A percentile compares a stretch with the other conserved stretches of the same genome.
Conservation (phyloP, 768 basidiomycete species). For the Asterophora parasitica region DNA sequence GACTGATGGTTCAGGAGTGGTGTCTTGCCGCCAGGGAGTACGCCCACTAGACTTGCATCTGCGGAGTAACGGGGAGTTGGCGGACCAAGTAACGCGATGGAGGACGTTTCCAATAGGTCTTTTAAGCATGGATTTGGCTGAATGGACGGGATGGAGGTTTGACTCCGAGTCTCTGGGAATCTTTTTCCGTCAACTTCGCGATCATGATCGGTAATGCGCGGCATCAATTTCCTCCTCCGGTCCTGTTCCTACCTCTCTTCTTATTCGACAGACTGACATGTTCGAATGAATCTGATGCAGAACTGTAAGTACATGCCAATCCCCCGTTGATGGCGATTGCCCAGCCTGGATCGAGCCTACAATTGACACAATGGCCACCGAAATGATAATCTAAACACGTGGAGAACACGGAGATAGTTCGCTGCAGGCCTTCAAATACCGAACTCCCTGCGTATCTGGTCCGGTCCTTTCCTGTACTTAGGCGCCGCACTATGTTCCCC, state of each 20-base stretch:
- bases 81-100: conserved; percentile 2
- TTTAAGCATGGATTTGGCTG: conserved; percentile 13
- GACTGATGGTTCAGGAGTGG: conserved; percentile 13
- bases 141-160: not conserved
- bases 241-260: conserved; percentile 2
- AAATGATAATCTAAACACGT: conserved; percentile 12
- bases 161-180: too few relatives aligned
- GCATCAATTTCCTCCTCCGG: not conserved
- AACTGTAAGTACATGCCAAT: too few relatives aligned
- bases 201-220: conserved; percentile 5
- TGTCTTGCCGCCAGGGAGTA: conserved; percentile 15
- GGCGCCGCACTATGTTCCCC: conserved; percentile 29
- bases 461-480: conserved; percentile 15
- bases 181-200: conserved; percentile 1
- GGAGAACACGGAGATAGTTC: conserved; percentile 15
- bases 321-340: not conserved
- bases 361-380: not conserved
- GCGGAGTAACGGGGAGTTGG: conserved; percentile 1
- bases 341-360: not conserved
- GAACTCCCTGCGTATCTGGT: conserved; percentile 5
- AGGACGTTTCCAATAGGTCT: not conserved
- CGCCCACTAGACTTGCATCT: conserved; percentile 9
- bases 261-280: not conserved
- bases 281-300: not conserved
- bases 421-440: conserved; percentile 10